phyloP scores from a whole-genome alignment of 306 rosid genomes.

The Macrotyloma uniflorum region DNA sequence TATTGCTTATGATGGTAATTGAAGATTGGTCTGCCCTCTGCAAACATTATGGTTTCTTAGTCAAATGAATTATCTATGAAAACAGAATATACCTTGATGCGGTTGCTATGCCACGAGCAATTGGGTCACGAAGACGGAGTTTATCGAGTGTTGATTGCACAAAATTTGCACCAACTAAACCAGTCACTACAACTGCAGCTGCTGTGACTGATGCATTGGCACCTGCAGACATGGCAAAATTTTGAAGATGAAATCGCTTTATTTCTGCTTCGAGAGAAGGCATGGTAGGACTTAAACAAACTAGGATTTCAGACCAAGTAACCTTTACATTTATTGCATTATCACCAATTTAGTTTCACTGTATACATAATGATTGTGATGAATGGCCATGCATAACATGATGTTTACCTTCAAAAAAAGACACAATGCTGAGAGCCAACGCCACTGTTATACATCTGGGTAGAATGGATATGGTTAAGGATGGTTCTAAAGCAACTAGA shows the following conservation, averaged over 20 bases:
- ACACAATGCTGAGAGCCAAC: slow-evolving; percentile 78
- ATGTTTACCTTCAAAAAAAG: slow-evolving; percentile 76
- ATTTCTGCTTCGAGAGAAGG: neutral
- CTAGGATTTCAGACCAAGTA: neutral
- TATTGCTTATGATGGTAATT: neutral
- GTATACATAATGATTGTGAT: neutral
- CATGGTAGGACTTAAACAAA: neutral
- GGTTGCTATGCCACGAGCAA: slow-evolving; percentile 89
- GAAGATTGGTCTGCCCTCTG: slow-evolving; percentile 17
- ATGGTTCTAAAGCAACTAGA: slow-evolving; percentile 67
- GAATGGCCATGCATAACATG: neutral
- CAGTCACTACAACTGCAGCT: slow-evolving; percentile 73
- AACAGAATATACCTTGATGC: slow-evolving; percentile 71
- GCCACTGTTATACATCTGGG: slow-evolving; percentile 89
- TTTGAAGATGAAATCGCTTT: neutral
- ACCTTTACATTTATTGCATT: neutral
- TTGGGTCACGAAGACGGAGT: slow-evolving; percentile 75
- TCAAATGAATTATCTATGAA: neutral
- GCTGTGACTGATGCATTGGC: slow-evolving; percentile 81
- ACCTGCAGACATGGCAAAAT: slow-evolving; percentile 49
- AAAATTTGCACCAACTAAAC: slow-evolving; percentile 86
- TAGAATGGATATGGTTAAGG: slow-evolving; percentile 74
- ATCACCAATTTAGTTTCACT: neutral
- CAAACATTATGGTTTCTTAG: neutral
- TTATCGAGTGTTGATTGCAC: slow-evolving; percentile 75